Evolutionary conservation across 768 basidiomycete species (phyloP).

Genomic region (Boletus tomentosulus): DNA sequence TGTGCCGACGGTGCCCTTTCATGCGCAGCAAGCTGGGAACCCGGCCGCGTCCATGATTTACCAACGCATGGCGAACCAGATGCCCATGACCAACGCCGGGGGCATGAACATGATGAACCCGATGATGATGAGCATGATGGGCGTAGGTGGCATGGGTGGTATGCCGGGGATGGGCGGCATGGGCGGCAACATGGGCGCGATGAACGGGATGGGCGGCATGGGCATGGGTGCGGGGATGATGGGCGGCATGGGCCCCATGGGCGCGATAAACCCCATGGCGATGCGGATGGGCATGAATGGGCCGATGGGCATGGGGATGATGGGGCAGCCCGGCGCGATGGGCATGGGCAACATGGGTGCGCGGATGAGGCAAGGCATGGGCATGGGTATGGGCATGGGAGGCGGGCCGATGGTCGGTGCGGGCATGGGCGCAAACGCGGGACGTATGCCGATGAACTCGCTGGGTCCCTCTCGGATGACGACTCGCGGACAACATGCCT

Average conservation of each 20-base stretch:
- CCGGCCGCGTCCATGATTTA: constrained; percentile 32
- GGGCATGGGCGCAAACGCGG: constrained; percentile 30
- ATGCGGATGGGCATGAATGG: constrained; percentile 32
- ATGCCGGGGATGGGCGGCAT: constrained; percentile 30
- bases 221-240: too few species aligned
- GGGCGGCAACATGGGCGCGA: constrained; percentile 25
- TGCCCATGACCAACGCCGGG: constrained; percentile 44
- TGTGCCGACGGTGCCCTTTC: constrained; percentile 29
- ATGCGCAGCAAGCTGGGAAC: constrained; percentile 35
- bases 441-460: constrained; percentile 39
- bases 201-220: constrained; percentile 21
- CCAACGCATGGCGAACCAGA: constrained; percentile 35
- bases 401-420: constrained; percentile 35
- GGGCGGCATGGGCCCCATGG: constrained; percentile 29
- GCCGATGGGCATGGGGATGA: constrained; percentile 40
- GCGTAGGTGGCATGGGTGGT: constrained; percentile 39
- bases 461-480: constrained; percentile 47
- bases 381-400: constrained; percentile 36
- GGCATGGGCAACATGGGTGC: constrained; percentile 31
- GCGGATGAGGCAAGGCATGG: constrained; percentile 37
- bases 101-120: constrained; percentile 50
- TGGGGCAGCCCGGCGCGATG: constrained; percentile 20
- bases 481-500: constrained; percentile 53
- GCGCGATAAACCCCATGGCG: constrained; percentile 31
- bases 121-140: constrained; percentile 48